Evolutionary conservation across 2,329 filamentous ascomycete genomes (phyloP), one percentile per base, ranked within the genome.

Genomic region (Graphium sp.): DNA sequence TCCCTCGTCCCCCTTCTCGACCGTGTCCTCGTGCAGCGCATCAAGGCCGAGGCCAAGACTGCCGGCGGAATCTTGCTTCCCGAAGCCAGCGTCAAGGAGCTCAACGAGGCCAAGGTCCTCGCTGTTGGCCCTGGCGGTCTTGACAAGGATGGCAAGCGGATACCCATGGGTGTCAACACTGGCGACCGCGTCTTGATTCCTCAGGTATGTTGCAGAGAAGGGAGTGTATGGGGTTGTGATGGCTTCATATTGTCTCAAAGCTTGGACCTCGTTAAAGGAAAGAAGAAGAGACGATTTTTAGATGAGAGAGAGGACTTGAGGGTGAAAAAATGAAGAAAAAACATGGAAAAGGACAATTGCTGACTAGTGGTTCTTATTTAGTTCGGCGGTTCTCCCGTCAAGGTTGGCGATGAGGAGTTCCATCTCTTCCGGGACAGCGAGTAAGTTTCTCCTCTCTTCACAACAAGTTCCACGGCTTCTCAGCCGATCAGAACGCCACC

Each of bases 401-500:
- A 95, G 73, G 82, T 95, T 43, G 89, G 87, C 43, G 87, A 98
- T 46, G 84, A 95, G 42, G 89, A 98, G 62, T 95, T 73, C 66
- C 74, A 79, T 39, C 74, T 98, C 39, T 98, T 93, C 78, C 73
- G 89, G 48, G 89, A 98, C 60, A 80, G 84, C 64, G 89, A 98
- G 87, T 95, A 75, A 60, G 85, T 78, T 29, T 24, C 10, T 7
- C 15, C 29, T 11, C 6, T 10, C 15, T 13, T 7, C 9, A 7
- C 13, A 6, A n/a, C n/a, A n/a, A n/a, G n/a, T n/a, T n/a, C n/a
- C n/a, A n/a, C n/a, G n/a, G n/a, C n/a, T n/a, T n/a, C n/a, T n/a
- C n/a, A n/a, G n/a, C n/a, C n/a, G n/a, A n/a, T n/a, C n/a, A n/a
- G n/a, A n/a, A n/a, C n/a, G n/a, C n/a, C 15, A 8, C 21, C 19